Conservation (phyloP, 495 filamentous ascomycete genomes). For the Penicillium herquei region DNA sequence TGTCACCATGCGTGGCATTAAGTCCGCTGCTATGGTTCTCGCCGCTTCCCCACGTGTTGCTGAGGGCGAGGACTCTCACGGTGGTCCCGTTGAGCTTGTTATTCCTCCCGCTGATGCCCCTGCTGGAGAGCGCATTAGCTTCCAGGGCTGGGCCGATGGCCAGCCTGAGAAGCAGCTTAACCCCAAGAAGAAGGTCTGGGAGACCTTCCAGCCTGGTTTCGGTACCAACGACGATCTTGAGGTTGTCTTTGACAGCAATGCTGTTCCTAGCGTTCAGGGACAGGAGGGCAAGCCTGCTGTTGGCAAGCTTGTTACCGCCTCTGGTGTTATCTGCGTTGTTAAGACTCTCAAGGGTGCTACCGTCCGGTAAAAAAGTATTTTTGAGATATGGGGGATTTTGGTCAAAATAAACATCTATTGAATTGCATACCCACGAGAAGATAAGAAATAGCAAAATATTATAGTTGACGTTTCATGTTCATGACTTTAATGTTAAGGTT, state of each 20-base stretch:
- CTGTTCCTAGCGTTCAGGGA: constrained; percentile 58
- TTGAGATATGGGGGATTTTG: neutral
- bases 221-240: constrained; percentile 75
- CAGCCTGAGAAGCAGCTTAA: constrained; percentile 91
- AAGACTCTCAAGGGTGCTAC: constrained; percentile 67
- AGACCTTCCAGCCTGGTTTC: constrained; percentile 92
- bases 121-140: constrained; percentile 83
- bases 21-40: constrained; percentile 92
- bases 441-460: constrained; percentile 20
- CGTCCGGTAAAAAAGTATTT: constrained; percentile 50
- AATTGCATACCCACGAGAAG: constrained; percentile 32
- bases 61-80: constrained; percentile 81
- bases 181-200: constrained; percentile 99
- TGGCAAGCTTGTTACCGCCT: constrained; percentile 68
- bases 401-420: constrained; percentile 20
- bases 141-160: constrained; percentile 85
- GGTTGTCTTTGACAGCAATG: constrained; percentile 71
- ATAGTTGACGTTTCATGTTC: neutral
- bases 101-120: constrained; percentile 74
- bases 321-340: constrained; percentile 72
- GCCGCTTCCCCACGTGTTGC: constrained; percentile 79
- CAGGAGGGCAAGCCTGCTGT: constrained; percentile 61
- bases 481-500: neutral
- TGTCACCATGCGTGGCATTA: constrained; percentile 97
- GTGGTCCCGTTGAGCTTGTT: constrained; percentile 90